Percentiles rank a stretch among this genome's conserved stretches.
These are phyloP conservation scores for Escallonia rubra DNA, from an alignment of 129 eudicot species.

Conservation along the genomic window DNA sequence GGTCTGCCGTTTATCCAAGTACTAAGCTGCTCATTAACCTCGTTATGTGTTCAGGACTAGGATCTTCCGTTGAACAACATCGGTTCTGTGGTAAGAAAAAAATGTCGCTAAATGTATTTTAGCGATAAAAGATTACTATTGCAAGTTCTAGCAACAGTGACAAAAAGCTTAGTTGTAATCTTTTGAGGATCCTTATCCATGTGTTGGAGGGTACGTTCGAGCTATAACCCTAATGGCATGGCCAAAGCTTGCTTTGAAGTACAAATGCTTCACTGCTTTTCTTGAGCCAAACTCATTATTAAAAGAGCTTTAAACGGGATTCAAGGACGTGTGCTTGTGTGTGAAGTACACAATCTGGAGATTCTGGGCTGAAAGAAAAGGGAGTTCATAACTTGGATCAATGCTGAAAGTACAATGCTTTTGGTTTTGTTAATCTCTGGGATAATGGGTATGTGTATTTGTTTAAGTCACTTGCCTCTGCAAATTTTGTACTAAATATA, in stretches of 20 bases:
- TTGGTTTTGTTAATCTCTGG: conserved; percentile 3
- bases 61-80: too few relatives aligned
- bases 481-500: background rate
- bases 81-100: background rate
- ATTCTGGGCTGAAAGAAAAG: conserved; percentile 2
- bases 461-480: conserved; percentile 20
- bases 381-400: conserved; percentile 18
- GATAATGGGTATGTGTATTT: conserved; percentile 13
- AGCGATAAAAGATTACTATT: too few relatives aligned
- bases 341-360: conserved; percentile 9
- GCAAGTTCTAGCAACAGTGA: too few relatives aligned
- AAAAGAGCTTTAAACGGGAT: background rate
- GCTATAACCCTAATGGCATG: too few relatives aligned
- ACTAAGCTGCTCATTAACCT: too few relatives aligned
- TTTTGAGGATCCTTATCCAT: background rate
- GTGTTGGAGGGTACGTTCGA: too few relatives aligned
- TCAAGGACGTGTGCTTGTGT: background rate
- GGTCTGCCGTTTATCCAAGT: too few relatives aligned
- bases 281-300: conserved; percentile 16
- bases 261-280: conserved; percentile 15
- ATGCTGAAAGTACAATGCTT: conserved; percentile 18
- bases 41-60: too few relatives aligned
- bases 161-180: background rate
- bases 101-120: too few relatives aligned
- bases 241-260: background rate